Evolutionary conservation across 164 flowering plant species (phyloP), one percentile per base, ranked within the genome.

Genomic region (Sedum album): DNA sequence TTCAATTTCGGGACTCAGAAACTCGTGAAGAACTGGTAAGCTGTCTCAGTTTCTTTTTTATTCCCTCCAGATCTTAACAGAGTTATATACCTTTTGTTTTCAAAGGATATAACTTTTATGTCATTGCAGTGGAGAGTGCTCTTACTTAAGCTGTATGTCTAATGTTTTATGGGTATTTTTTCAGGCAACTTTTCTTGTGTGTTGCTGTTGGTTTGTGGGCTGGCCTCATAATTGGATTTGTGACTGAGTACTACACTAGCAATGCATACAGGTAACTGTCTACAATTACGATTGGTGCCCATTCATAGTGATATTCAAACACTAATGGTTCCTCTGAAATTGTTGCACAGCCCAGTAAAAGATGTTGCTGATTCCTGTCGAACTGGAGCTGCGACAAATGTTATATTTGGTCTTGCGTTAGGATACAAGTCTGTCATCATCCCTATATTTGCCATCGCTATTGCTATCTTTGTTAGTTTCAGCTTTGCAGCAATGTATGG

Each of bases 341-440:
- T 42, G 20, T 60, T 11, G 60, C 72, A 74, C 80, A 80, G 85
- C 67, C 85, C 83, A 11, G 86, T 82, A 74, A 82, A 79, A 71
- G 83, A 82, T 55, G 83, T 82, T 21, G 86, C 86, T n/a, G 83
- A 82, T 74, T 77, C 86, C 41, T 82, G 83, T 74, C 74, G 81
- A 70, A 82, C 83, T 11, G 83, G 86, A n/a, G 83, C 86, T 53
- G 83, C 82, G 31, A 82, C 83, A 30, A 82, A 80, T 73, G 83
- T 82, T 61, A 82, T 82, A 20, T 82, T 82, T 38, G 86, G 82
- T 18, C 63, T 82, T 69, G 85, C 81, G 53, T 74, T 82, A 64
- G 86, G 86, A 51, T 80, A 82, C 75, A 82, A 82, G 57, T 82
- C 86, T 6, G 86, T 82, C 71, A 80, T 82, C 64, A 72, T 82